These are phyloP conservation scores for Suillus bovinus DNA, from an alignment of 768 basidiomycete species.

Conservation along the genomic window DNA sequence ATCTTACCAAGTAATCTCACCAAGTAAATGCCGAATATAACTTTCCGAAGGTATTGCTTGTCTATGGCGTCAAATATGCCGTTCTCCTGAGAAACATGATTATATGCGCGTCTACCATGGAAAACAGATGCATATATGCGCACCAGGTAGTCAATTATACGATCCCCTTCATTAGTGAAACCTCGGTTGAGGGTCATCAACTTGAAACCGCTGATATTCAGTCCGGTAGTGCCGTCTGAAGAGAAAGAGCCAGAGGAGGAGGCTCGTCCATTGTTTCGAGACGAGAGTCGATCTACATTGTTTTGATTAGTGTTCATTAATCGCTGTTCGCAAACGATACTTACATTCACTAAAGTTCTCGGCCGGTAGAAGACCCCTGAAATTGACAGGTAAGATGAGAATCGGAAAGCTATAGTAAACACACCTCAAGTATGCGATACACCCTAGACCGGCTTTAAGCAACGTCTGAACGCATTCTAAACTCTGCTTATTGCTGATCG, in stretches of 20 bases:
- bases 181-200: slow-evolving; percentile 76
- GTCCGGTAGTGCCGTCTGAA: slow-evolving; percentile 34
- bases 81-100: slow-evolving; percentile 54
- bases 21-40: slow-evolving; percentile 83
- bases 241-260: slow-evolving; percentile 39
- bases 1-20: slow-evolving; percentile 72
- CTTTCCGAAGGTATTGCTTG: slow-evolving; percentile 81
- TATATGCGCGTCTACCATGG: slow-evolving; percentile 13
- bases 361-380: slow-evolving; percentile 72
- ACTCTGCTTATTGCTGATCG: slow-evolving; percentile 60
- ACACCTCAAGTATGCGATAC: slow-evolving; percentile 76
- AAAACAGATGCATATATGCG: slow-evolving; percentile 27
- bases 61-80: slow-evolving; percentile 87
- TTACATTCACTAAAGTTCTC: slow-evolving; percentile 77
- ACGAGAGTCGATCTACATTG: slow-evolving; percentile 29
- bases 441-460: slow-evolving; percentile 69
- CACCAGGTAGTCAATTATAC: slow-evolving; percentile 79
- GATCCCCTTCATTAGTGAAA: slow-evolving; percentile 81
- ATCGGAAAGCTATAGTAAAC: neutral
- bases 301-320: neutral
- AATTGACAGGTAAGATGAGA: slow-evolving; percentile 11
- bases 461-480: slow-evolving; percentile 72
- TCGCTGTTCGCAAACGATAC: slow-evolving; percentile 6
- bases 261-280: slow-evolving; percentile 31
- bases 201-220: slow-evolving; percentile 62